These are phyloP conservation scores for Zoysia matrella DNA, from an alignment of 202 grass and related monocot species.

Conservation along the genomic window DNA sequence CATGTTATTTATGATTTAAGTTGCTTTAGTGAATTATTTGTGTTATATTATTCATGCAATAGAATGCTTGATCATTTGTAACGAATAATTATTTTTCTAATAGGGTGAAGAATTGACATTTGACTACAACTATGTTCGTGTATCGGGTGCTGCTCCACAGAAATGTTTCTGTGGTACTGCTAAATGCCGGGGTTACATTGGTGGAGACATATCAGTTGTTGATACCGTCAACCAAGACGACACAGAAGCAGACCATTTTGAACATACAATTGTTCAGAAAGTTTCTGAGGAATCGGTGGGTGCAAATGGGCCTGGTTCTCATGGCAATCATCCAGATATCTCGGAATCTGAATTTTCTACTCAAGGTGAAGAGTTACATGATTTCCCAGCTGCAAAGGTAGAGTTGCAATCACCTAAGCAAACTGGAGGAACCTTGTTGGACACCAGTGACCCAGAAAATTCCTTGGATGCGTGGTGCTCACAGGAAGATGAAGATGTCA, in stretches of 20 bases:
- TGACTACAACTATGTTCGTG: constrained; percentile 97
- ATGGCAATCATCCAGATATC: constrained; percentile 39
- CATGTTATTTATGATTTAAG: constrained; percentile 34
- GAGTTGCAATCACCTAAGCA: constrained; percentile 41
- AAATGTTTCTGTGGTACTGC: constrained; percentile 86
- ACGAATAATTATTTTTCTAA: constrained; percentile 28
- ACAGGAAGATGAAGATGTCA: constrained; percentile 54
- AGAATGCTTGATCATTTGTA: constrained; percentile 1
- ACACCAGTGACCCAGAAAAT: constrained; percentile 38
- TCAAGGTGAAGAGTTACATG: constrained; percentile 47
- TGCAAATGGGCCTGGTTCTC: constrained; percentile 38
- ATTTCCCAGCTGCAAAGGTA: constrained; percentile 33
- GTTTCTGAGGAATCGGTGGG: constrained; percentile 46
- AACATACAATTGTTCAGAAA: constrained; percentile 36
- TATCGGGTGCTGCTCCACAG: constrained; percentile 96
- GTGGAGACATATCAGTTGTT: constrained; percentile 71
- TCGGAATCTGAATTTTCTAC: constrained; percentile 44
- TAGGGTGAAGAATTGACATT: constrained; percentile 99
- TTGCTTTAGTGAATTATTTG: constrained; percentile 26
- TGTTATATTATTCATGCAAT: constrained; percentile 22
- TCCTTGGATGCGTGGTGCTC: constrained; percentile 39
- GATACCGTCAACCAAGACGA: constrained; percentile 65
- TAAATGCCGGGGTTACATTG: constrained; percentile 90
- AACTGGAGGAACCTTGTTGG: constrained; percentile 32
- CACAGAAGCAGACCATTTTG: constrained; percentile 49